Evolutionary conservation across 495 filamentous ascomycete genomes (phyloP).

Genomic region (Penicillium nucicola): DNA sequence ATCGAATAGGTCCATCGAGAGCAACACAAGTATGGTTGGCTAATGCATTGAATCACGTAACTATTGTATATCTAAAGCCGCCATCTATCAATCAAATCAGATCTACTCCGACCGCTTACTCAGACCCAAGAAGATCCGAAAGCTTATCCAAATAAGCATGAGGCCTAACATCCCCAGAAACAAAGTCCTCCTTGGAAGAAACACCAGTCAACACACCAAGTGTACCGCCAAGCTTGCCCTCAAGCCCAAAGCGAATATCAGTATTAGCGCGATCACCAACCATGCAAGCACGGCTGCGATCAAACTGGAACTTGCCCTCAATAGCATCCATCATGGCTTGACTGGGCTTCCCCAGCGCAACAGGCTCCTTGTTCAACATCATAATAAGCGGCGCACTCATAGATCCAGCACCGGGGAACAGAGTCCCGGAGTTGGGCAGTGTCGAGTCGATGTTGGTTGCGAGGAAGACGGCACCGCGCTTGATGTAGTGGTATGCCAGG

Average conservation of each 20-base stretch:
- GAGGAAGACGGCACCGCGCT: slow-evolving; percentile 79
- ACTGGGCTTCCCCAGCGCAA: slow-evolving; percentile 87
- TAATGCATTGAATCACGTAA: too few relatives aligned
- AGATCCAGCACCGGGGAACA: slow-evolving; percentile 91
- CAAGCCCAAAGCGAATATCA: slow-evolving; percentile 92
- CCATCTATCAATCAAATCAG: neutral
- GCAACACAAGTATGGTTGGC: neutral
- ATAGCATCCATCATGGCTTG: slow-evolving; percentile 99
- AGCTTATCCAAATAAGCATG: slow-evolving; percentile 78
- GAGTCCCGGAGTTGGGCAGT: slow-evolving; percentile 68
- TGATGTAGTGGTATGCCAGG: slow-evolving; percentile 80
- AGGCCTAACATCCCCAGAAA: slow-evolving; percentile 68
- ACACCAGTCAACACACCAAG: slow-evolving; percentile 91
- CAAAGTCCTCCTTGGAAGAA: slow-evolving; percentile 73
- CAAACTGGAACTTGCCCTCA: slow-evolving; percentile 89
- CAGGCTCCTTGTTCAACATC: slow-evolving; percentile 66
- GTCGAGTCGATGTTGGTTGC: slow-evolving; percentile 92
- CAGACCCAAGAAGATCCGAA: slow-evolving; percentile 61
- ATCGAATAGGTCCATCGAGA: too few relatives aligned
- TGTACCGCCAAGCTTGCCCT: slow-evolving; percentile 88
- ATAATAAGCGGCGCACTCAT: slow-evolving; percentile 75
- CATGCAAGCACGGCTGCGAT: slow-evolving; percentile 87
- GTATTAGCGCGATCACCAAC: slow-evolving; percentile 92
- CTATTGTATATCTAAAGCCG: neutral
- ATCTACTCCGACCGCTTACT: neutral